Evolutionary conservation across 202 grass and related monocot genomes (phyloP).

Genomic region (Cymbopogon flexuosus): DNA sequence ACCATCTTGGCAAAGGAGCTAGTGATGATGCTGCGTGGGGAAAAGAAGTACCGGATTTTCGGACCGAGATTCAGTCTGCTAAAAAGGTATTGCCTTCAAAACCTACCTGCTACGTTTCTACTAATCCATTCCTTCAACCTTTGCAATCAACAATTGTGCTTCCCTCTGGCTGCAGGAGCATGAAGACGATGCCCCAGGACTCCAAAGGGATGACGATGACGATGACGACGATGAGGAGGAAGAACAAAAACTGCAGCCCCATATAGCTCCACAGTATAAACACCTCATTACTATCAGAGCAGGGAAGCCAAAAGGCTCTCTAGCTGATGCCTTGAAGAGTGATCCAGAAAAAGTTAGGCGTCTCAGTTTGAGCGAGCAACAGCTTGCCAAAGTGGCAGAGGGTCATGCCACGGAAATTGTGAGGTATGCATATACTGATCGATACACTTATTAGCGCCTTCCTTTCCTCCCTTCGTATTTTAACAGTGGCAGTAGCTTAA

Average conservation of each 20-base stretch:
- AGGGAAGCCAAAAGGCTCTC: constrained; percentile 76
- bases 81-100: constrained; percentile 22
- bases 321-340: constrained; percentile 56
- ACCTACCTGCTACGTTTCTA: background rate
- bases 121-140: background rate
- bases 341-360: constrained; percentile 74
- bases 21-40: constrained; percentile 71
- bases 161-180: constrained; percentile 37
- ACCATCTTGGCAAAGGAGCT: constrained; percentile 30
- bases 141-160: background rate
- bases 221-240: constrained; percentile 34
- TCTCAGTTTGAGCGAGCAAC: constrained; percentile 82
- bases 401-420: constrained; percentile 61
- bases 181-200: constrained; percentile 28
- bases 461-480: constrained; percentile 11
- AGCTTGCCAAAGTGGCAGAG: constrained; percentile 64
- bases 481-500: background rate
- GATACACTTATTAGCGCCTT: background rate
- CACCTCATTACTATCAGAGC: constrained; percentile 76
- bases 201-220: constrained; percentile 16
- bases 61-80: constrained; percentile 50
- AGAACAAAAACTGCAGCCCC: constrained; percentile 33
- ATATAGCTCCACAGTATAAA: constrained; percentile 59
- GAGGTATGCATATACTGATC: constrained; percentile 39
- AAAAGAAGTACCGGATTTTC: constrained; percentile 73